A percentile compares a stretch with the other conserved stretches of the same genome.
phyloP scores from a whole-genome alignment of 495 filamentous ascomycete genomes.

The Hyaloscypha hepaticicola region DNA sequence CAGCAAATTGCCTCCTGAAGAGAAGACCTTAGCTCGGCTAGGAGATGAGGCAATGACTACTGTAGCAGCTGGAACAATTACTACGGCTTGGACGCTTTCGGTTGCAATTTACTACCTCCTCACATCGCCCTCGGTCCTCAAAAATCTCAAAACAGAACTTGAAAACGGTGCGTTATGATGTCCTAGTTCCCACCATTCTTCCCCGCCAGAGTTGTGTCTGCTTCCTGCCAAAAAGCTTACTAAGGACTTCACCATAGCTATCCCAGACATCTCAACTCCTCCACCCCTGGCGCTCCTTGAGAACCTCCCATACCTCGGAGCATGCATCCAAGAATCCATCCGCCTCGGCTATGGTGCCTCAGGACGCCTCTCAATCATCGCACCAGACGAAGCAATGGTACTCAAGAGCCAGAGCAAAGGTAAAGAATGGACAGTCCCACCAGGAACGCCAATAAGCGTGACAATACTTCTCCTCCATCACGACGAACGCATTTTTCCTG shows the following conservation, averaged over 20 bases:
- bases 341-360: slow-evolving; percentile 45
- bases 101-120: slow-evolving; percentile 35
- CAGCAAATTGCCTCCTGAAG: slow-evolving; percentile 25
- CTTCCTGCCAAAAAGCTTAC: background rate
- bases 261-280: slow-evolving; percentile 23
- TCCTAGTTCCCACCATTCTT: background rate
- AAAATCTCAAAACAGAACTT: slow-evolving; percentile 36
- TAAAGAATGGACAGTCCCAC: slow-evolving; percentile 33
- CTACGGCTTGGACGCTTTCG: slow-evolving; percentile 15
- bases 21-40: slow-evolving; percentile 35
- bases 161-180: background rate
- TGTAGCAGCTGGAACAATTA: slow-evolving; percentile 18
- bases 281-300: slow-evolving; percentile 27
- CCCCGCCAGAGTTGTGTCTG: background rate
- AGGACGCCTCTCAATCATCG: slow-evolving; percentile 29
- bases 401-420: slow-evolving; percentile 13
- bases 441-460: slow-evolving; percentile 45
- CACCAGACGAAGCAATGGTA: slow-evolving; percentile 28
- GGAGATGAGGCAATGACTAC: slow-evolving; percentile 35
- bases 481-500: slow-evolving; percentile 45
- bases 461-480: slow-evolving; percentile 39
- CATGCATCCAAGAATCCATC: slow-evolving; percentile 43
- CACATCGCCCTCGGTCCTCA: slow-evolving; percentile 28
- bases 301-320: slow-evolving; percentile 47
- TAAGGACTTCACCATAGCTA: background rate